Conservation (phyloP, 2,329 filamentous ascomycete genomes). For the Stromatinia cepivora region DNA sequence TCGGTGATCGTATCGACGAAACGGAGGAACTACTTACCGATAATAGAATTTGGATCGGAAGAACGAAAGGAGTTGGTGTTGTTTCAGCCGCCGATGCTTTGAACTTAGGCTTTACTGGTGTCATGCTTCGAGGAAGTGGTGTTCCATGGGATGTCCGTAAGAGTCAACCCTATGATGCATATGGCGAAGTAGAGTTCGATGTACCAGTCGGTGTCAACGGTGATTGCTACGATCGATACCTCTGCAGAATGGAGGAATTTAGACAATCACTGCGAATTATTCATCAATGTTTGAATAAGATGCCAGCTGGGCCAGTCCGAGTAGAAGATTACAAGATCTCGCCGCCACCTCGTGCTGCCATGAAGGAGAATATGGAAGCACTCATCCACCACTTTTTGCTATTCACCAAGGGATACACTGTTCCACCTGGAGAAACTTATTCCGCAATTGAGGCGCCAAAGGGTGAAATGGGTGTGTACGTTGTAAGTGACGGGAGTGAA, state of each 20-base stretch:
- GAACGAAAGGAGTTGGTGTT: constrained; percentile 88
- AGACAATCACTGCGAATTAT: constrained; percentile 97
- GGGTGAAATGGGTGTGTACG: constrained; percentile 97
- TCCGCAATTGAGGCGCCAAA: constrained; percentile 98
- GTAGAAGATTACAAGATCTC: constrained; percentile 99
- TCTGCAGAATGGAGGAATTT: constrained; percentile 99
- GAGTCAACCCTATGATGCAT: constrained; percentile 95
- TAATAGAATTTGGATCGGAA: constrained; percentile 98
- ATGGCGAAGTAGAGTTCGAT: constrained; percentile 97
- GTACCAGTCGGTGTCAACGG: constrained; percentile 95
- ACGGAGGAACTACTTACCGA: constrained; percentile 98
- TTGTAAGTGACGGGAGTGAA: constrained; percentile 95
- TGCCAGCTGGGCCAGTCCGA: constrained; percentile 90
- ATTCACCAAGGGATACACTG: constrained; percentile 97
- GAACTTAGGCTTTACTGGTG: constrained; percentile 93
- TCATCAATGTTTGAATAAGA: constrained; percentile 98
- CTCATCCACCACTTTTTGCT: constrained; percentile 99
- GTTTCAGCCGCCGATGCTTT: constrained; percentile 91
- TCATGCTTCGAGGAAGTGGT: constrained; percentile 96
- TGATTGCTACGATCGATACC: constrained; percentile 98
- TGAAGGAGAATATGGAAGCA: constrained; percentile 99
- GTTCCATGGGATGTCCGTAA: constrained; percentile 97
- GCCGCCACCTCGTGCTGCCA: constrained; percentile 90
- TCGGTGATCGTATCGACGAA: constrained; percentile 96
- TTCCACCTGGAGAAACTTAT: constrained; percentile 97